Conservation (phyloP, 768 basidiomycete genomes). For the Xerocomellus chrysenteron region DNA sequence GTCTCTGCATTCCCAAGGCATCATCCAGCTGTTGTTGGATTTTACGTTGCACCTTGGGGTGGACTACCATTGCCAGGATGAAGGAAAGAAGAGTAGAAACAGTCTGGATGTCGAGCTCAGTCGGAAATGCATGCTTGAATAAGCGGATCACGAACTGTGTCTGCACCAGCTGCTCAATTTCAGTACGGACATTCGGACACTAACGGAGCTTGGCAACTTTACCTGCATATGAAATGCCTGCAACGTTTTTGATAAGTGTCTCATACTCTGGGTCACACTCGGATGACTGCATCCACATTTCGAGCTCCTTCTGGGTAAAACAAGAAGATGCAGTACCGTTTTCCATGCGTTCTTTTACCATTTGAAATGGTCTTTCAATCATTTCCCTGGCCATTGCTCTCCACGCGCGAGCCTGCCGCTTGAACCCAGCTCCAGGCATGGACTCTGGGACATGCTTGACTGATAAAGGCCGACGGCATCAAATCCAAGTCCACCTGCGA, state of each 20-base stretch:
- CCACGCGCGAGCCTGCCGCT: conserved; percentile 46
- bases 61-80: conserved; percentile 51
- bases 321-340: conserved; percentile 36
- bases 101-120: conserved; percentile 37
- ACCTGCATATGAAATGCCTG: conserved; percentile 50
- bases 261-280: conserved; percentile 36
- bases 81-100: conserved; percentile 49
- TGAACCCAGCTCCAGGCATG: conserved; percentile 50
- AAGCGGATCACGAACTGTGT: conserved; percentile 19
- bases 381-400: conserved; percentile 29
- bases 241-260: conserved; percentile 49
- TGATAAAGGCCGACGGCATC: not conserved
- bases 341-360: conserved; percentile 49
- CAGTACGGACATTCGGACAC: not conserved
- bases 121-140: conserved; percentile 27
- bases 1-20: conserved; percentile 42
- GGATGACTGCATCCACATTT: conserved; percentile 28
- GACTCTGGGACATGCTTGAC: conserved; percentile 51
- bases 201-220: conserved; percentile 10
- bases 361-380: conserved; percentile 37
- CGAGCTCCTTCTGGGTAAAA: conserved; percentile 44
- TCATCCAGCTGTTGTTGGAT: conserved; percentile 53
- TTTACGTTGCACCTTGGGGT: conserved; percentile 49
- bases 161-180: conserved; percentile 22
- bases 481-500: not conserved